Conservation (phyloP, 768 basidiomycete genomes). For the Cyathus striatus region DNA sequence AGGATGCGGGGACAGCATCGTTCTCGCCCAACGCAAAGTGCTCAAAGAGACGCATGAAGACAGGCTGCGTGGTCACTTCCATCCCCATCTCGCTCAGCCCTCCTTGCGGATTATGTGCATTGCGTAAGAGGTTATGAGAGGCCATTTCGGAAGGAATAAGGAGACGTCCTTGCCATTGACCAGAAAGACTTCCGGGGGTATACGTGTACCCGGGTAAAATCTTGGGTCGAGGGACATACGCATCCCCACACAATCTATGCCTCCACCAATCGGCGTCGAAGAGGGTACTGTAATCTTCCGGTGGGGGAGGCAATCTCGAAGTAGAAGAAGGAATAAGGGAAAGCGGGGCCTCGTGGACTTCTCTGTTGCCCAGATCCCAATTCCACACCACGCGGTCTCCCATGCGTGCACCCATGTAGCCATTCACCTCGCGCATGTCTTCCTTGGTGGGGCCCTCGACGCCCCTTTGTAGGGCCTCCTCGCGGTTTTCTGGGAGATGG, state of each 20-base stretch:
- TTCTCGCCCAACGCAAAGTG: slow-evolving; percentile 18
- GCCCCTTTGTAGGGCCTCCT: slow-evolving; percentile 12
- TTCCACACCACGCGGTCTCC: slow-evolving; percentile 21
- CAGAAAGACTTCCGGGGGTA: slow-evolving; percentile 45
- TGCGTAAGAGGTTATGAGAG: slow-evolving; percentile 2
- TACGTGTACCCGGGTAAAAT: slow-evolving; percentile 31
- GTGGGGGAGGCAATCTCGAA: no score
- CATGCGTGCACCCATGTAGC: slow-evolving; percentile 24
- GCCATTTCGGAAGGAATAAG: slow-evolving; percentile 55
- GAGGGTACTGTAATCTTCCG: no score
- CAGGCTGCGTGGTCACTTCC: slow-evolving; percentile 36
- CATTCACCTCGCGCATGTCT: slow-evolving; percentile 57
- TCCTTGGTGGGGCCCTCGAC: slow-evolving; percentile 43
- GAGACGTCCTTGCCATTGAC: slow-evolving; percentile 61
- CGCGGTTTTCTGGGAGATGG: slow-evolving; percentile 25
- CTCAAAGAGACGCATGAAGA: slow-evolving; percentile 58
- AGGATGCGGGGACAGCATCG: background rate
- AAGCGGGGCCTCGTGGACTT: no score
- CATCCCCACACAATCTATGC: slow-evolving; percentile 37
- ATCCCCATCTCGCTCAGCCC: slow-evolving; percentile 30
- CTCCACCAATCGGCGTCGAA: slow-evolving; percentile 62
- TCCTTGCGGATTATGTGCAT: no score
- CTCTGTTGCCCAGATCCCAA: slow-evolving; percentile 15
- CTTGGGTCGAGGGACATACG: slow-evolving; percentile 13
- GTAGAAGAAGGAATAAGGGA: no score